Evolutionary conservation across 805 yeast genomes (phyloP), one percentile per base, ranked within the genome.

Genomic region (Starmerella powellii): DNA sequence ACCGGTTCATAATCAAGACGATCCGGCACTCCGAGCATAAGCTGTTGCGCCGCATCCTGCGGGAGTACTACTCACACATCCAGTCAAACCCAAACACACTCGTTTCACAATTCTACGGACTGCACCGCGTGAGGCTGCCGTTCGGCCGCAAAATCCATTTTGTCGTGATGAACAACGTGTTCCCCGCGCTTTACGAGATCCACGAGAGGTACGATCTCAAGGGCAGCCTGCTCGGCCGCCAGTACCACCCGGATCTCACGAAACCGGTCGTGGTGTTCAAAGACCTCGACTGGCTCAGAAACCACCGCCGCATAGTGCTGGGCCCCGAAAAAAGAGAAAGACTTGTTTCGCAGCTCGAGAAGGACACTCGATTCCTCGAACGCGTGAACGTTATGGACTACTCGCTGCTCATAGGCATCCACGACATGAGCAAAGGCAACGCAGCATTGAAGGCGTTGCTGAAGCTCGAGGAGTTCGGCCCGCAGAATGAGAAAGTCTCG

Each of bases 121-220:
- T 91, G 40, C 97, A 91, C 59, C 68, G 99, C 46, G 78, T 91
- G 38, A 86, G 88, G 60, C 78, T 88, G 75, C 95, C 95, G 8
- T 71, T 78, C 34, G 70, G 72, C 3, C 71, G 86, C 41, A 87
- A 83, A 58, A 83, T 91, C 31, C 94, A 91, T 62, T 88, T 91
- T 53, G 69, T 91, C 41, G 95, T 91, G 27, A 91, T 91, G 98
- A 91, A 91, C 66, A 91, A 91, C 57, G 70, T 91, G 37, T 91
- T 93, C 63, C 97, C 99, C 0, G 94, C 96, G 6, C 84, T 83
- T 56, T 69, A 86, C 37, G 91, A 82, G 48, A 78, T 88, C 42
- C 94, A 86, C 59, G 64, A 72, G 32, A 82, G 86, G 32, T 91
- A 75, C 61, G 99, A 91, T 59, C 70, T 91, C 59, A 91, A 91